Base-by-base conservation (phyloP, 352 stramenopile genomes). In the Achlya hypogyna region DNA sequence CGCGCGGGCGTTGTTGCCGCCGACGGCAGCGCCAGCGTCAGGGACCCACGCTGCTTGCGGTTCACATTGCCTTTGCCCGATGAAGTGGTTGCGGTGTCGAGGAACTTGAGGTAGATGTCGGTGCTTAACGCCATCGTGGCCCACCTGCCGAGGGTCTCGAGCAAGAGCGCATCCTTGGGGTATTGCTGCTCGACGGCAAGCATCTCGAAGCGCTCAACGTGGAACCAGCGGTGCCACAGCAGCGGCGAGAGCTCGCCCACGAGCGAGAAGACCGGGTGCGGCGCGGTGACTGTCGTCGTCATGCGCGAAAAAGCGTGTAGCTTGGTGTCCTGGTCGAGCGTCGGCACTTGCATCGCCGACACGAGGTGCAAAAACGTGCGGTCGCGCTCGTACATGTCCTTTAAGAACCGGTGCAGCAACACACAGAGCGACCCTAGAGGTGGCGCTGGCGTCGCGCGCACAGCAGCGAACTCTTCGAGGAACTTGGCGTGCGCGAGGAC, bases 181-280 rank as follows among this genome's bases (percentile, higher is more conserved):
- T 38, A 32, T 53, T 8, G 60, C 23, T 25, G 32, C 25, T 64
- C 54, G 14, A 95, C 75, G 4, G 71, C 75, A 2, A 96, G 62
- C 32, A 96, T 74, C 54, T 96, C 87, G 69, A 96, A 93, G 12
- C 85, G 81, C 31, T 96, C 87, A 12, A 96, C 82, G 64, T 83
- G 88, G 64, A 96, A 96, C 87, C 87, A 96, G 22, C 87, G 86
- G 58, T 96, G 87, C 87, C 87, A 96, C 32, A 94, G 54, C n/a
- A 93, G 82, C 16, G 86, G 81, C 16, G 87, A 89, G 5, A 96
- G 71, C 22, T 94, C 81, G 14, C 87, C 87, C 56, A 96, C 90
- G 70, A 95, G 93, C 60, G 87, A 88, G 68, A 95, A 95, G n/a
- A 95, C 86, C 0, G 86, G 86, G 32, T 93, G 85, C 2, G 83